These are phyloP conservation scores for Prinsepia uniflora DNA, from an alignment of 306 rosid genomes.

Conservation along the genomic window DNA sequence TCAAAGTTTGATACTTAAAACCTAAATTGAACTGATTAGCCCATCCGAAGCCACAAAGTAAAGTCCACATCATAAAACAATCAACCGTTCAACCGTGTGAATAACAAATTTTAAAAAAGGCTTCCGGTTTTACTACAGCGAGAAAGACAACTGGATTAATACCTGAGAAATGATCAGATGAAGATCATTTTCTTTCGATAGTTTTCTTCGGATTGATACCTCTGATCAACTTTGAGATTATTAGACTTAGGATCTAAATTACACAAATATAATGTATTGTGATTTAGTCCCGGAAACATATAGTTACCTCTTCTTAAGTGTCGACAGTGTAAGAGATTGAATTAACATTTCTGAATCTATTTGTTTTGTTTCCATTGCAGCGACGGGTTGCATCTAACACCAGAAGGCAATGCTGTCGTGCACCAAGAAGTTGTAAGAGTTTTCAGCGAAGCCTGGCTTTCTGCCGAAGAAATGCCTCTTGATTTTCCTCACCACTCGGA, in stretches of 20 bases:
- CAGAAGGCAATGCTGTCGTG: conserved; percentile 70
- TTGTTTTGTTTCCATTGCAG: conserved; percentile 34
- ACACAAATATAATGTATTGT: neutral
- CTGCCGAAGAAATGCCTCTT: conserved; percentile 56
- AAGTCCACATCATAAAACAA: too few relatives aligned
- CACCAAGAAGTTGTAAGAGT: conserved; percentile 40
- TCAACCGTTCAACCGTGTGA: too few relatives aligned
- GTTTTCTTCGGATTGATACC: neutral
- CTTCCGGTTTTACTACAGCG: too few relatives aligned
- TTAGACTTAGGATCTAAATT: neutral
- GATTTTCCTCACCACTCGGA: conserved; percentile 86
- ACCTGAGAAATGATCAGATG: neutral
- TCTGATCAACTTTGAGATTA: neutral
- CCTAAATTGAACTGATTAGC: too few relatives aligned
- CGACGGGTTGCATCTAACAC: conserved; percentile 85
- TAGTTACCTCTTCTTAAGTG: neutral
- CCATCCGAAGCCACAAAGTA: too few relatives aligned
- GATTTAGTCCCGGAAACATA: neutral
- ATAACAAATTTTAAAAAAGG: too few relatives aligned
- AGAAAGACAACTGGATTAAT: neutral
- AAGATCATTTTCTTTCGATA: neutral
- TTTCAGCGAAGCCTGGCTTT: conserved; percentile 39
- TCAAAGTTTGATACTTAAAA: too few relatives aligned
- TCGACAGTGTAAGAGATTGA: neutral
- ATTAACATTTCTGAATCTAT: neutral